Evolutionary conservation across 768 basidiomycete genomes (phyloP), one percentile per base, ranked within the genome.

Genomic region (Gautieria morchelliformis): DNA sequence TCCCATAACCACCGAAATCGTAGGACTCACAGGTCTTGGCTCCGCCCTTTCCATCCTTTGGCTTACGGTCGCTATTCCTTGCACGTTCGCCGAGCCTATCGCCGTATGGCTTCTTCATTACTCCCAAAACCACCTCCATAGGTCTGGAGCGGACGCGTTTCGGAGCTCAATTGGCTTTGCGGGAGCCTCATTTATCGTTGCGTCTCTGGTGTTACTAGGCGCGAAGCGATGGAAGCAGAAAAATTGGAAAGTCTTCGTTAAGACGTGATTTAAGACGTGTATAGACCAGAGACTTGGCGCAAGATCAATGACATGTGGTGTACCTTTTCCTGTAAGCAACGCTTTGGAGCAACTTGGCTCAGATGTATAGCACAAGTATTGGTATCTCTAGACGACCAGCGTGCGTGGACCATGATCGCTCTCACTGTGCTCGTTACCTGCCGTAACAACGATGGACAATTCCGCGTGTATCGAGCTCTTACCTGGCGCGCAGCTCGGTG

Each of bases 381-480:
- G n/a, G n/a, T n/a, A n/a, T n/a, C n/a, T n/a, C n/a, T n/a, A n/a
- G n/a, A n/a, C n/a, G n/a, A n/a, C n/a, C n/a, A n/a, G n/a, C n/a
- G n/a, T n/a, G n/a, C n/a, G n/a, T n/a, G n/a, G n/a, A n/a, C n/a
- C n/a, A n/a, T n/a, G n/a, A n/a, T n/a, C n/a, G n/a, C n/a, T n/a
- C n/a, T n/a, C n/a, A n/a, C n/a, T n/a, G n/a, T n/a, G n/a, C n/a
- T n/a, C 78, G 1, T 70, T 92, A 2, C 88, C 88, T 0, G 62
- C 75, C 0, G 74, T 92, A 33, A 72, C 84, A 3, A 87, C 81
- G 0, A 82, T 92, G 77, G 90, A 92, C 66, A 93, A 92, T 62
- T 75, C 83, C 2, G 86, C 84, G 0, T 91, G 92, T 61, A 71
- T 95, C 39, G 93, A 95, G 67, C 73, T 96, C 4, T 74, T 97